Evolutionary conservation across 257 asterid genomes (phyloP).

Genomic region (Cordia subcordata): DNA sequence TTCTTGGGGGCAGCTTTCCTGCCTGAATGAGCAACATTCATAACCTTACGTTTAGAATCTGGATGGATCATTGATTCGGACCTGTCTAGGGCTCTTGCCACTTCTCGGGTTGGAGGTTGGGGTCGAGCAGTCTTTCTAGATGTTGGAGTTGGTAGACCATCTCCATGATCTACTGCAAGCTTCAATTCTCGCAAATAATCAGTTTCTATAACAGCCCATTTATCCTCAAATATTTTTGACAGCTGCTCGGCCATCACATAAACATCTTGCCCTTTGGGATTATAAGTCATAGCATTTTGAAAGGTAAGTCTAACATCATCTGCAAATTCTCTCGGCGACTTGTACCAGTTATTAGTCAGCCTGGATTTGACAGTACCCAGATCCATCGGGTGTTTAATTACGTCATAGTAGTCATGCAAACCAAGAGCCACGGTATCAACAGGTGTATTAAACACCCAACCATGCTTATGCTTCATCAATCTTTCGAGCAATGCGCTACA

Average conservation of each 20-base stretch:
- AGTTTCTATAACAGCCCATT: slow-evolving; percentile 60
- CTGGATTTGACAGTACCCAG: slow-evolving; percentile 67
- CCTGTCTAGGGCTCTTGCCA: slow-evolving; percentile 28
- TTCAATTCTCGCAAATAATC: slow-evolving; percentile 45
- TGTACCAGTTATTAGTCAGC: slow-evolving; percentile 55
- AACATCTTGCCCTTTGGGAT: slow-evolving; percentile 83
- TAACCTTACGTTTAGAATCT: slow-evolving; percentile 37
- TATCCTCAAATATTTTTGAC: slow-evolving; percentile 54
- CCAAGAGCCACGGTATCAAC: slow-evolving; percentile 72
- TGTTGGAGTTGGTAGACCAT: slow-evolving; percentile 44
- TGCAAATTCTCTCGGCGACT: slow-evolving; percentile 69
- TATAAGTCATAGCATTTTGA: slow-evolving; percentile 75
- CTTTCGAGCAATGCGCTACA: slow-evolving; percentile 59
- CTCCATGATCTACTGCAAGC: slow-evolving; percentile 34
- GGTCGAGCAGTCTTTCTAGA: slow-evolving; percentile 45
- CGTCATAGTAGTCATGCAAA: slow-evolving; percentile 73
- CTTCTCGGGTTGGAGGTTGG: slow-evolving; percentile 28
- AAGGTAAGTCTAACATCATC: slow-evolving; percentile 83
- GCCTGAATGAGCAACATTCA: slow-evolving; percentile 32
- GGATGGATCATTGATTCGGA: slow-evolving; percentile 32
- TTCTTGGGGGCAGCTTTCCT: slow-evolving; percentile 51
- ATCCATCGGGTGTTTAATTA: slow-evolving; percentile 75
- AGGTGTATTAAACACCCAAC: slow-evolving; percentile 84
- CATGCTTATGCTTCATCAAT: slow-evolving; percentile 89
- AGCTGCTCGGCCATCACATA: slow-evolving; percentile 78